A percentile compares a stretch with the other conserved stretches of the same genome.
These are phyloP conservation scores for Gossypium longicalyx DNA, from an alignment of 345 rosid genomes.

Conservation along the genomic window DNA sequence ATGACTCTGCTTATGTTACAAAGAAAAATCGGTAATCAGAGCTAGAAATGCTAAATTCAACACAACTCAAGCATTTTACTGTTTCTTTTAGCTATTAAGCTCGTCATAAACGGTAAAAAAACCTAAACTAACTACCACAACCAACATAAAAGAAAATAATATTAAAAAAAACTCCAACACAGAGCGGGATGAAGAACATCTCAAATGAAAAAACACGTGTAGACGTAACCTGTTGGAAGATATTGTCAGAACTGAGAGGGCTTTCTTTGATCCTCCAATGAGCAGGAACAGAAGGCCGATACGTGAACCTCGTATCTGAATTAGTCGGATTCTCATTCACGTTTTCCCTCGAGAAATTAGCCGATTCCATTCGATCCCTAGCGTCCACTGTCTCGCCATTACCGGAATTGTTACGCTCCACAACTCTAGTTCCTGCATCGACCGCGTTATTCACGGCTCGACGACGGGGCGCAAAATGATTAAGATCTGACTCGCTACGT, in stretches of 20 bases:
- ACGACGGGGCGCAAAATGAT: conserved; percentile 32
- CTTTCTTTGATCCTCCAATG: conserved; percentile 57
- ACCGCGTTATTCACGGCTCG: conserved; percentile 22
- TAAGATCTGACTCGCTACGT: conserved; percentile 38
- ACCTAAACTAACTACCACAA: background rate
- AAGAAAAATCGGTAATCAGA: background rate
- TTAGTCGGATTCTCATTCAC: conserved; percentile 26
- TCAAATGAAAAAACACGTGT: background rate
- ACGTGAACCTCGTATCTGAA: conserved; percentile 36
- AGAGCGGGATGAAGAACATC: conserved; percentile 1
- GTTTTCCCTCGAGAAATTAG: conserved; percentile 26
- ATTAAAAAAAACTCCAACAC: background rate
- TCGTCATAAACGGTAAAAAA: background rate
- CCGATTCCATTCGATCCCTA: conserved; percentile 31
- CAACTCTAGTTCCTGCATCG: background rate
- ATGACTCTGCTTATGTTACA: conserved; percentile 63
- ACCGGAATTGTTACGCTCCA: conserved; percentile 10
- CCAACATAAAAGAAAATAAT: background rate
- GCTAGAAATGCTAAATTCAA: background rate
- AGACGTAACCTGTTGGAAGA: conserved; percentile 52
- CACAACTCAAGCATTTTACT: background rate
- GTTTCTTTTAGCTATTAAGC: background rate
- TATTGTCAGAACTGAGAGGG: conserved; percentile 64
- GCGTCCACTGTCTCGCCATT: conserved; percentile 19
- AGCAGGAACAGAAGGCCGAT: conserved; percentile 59